Evolutionary conservation across 2,329 filamentous ascomycete genomes (phyloP).

Genomic region (Fusarium duplospermum): DNA sequence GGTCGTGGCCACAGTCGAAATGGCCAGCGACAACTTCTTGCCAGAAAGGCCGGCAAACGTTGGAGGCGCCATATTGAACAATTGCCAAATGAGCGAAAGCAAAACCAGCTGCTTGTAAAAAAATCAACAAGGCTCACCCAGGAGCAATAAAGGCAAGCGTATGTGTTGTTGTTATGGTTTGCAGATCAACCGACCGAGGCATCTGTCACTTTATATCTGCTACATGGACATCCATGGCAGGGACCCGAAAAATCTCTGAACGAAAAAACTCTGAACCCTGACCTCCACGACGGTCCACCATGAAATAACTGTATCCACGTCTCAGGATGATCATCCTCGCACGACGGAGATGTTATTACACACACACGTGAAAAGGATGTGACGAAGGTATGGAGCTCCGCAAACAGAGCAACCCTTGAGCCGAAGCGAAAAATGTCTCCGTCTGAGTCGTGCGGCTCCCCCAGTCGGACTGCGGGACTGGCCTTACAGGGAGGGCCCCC

Average conservation of each 20-base stretch:
- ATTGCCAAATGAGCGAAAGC: slow-evolving; percentile 12
- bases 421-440: slow-evolving; percentile 6
- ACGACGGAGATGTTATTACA: slow-evolving; percentile 9
- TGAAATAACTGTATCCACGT: slow-evolving; percentile 20
- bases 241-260: background rate
- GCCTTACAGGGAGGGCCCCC: background rate
- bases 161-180: background rate
- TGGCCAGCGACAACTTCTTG: slow-evolving; percentile 64
- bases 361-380: background rate
- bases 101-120: slow-evolving; percentile 35
- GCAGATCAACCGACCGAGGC: background rate
- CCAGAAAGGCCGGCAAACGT: slow-evolving; percentile 70
- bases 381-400: background rate
- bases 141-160: slow-evolving; percentile 22
- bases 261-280: slow-evolving; percentile 8
- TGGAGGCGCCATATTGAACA: slow-evolving; percentile 61
- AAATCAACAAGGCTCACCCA: slow-evolving; percentile 25
- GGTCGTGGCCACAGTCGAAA: slow-evolving; percentile 73
- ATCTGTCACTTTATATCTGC: slow-evolving; percentile 27
- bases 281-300: slow-evolving; percentile 24
- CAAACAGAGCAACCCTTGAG: background rate
- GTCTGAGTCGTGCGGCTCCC: slow-evolving; percentile 25
- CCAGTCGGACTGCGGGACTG: background rate
- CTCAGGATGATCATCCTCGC: slow-evolving; percentile 34
- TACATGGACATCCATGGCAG: background rate